Evolutionary conservation across 345 rosid genomes (phyloP).

Genomic region (Cardamine occulta): DNA sequence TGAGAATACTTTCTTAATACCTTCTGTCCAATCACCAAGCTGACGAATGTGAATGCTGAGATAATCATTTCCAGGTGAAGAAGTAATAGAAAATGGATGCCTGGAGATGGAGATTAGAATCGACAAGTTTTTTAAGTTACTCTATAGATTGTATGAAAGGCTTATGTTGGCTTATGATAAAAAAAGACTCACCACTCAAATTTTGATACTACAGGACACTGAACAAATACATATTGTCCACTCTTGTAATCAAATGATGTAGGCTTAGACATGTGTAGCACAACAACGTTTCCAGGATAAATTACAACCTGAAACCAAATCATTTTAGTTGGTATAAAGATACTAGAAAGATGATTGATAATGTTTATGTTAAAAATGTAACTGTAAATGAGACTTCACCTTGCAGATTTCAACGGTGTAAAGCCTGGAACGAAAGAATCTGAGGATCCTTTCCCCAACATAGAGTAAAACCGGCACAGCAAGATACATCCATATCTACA

Average conservation of each 20-base stretch:
- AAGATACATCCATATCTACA: constrained; percentile 96
- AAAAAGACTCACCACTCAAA: constrained; percentile 65
- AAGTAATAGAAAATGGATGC: constrained; percentile 99
- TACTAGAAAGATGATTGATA: neutral
- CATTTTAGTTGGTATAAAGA: neutral
- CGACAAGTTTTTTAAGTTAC: constrained; percentile 14
- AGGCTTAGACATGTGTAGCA: constrained; percentile 72
- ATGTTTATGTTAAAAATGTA: no score
- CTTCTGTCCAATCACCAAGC: constrained; percentile 95
- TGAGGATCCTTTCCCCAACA: constrained; percentile 82
- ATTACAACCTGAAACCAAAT: constrained; percentile 41
- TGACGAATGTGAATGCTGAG: constrained; percentile 59
- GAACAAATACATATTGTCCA: constrained; percentile 78
- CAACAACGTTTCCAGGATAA: constrained; percentile 47
- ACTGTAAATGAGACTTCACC: constrained; percentile 44
- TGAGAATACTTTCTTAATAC: constrained; percentile 73
- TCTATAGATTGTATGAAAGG: neutral
- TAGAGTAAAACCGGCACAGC: constrained; percentile 79
- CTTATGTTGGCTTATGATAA: neutral
- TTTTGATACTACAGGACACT: constrained; percentile 70
- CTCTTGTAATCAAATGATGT: constrained; percentile 73
- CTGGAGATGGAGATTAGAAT: constrained; percentile 56
- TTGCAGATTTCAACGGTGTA: constrained; percentile 74
- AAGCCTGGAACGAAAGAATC: constrained; percentile 87
- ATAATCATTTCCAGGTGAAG: constrained; percentile 89